These are phyloP conservation scores for Ormosia semicastrata DNA, from an alignment of 306 rosid species.

Conservation along the genomic window DNA sequence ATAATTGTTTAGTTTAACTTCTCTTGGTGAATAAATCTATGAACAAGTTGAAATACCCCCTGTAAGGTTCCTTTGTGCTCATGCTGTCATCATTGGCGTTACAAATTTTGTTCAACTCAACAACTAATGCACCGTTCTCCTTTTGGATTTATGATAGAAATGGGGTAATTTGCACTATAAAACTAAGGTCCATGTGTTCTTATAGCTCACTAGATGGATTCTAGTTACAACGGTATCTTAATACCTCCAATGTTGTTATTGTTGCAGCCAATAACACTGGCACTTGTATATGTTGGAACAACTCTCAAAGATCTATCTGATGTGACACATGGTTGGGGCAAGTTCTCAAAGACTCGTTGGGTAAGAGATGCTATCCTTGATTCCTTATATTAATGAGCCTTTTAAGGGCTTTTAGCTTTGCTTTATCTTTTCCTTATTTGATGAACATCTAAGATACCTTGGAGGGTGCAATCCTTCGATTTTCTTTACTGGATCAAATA, in stretches of 20 bases:
- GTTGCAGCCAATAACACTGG: constrained; percentile 81
- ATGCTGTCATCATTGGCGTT: background rate
- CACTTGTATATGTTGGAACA: constrained; percentile 85
- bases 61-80: background rate
- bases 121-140: background rate
- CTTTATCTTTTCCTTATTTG: background rate
- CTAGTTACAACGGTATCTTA: constrained; percentile 17
- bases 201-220: constrained; percentile 7
- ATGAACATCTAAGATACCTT: constrained; percentile 19
- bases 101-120: background rate
- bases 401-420: background rate
- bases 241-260: constrained; percentile 19
- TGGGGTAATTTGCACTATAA: background rate
- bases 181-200: background rate
- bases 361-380: constrained; percentile 44
- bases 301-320: constrained; percentile 92
- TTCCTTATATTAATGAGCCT: background rate
- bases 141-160: background rate
- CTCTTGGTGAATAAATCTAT: background rate
- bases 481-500: constrained; percentile 1
- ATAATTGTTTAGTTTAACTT: background rate
- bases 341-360: constrained; percentile 66
- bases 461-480: constrained; percentile 12
- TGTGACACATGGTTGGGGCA: constrained; percentile 81
- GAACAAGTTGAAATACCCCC: background rate